phyloP scores from a whole-genome alignment of 768 basidiomycete genomes.

The Suillus paluster region DNA sequence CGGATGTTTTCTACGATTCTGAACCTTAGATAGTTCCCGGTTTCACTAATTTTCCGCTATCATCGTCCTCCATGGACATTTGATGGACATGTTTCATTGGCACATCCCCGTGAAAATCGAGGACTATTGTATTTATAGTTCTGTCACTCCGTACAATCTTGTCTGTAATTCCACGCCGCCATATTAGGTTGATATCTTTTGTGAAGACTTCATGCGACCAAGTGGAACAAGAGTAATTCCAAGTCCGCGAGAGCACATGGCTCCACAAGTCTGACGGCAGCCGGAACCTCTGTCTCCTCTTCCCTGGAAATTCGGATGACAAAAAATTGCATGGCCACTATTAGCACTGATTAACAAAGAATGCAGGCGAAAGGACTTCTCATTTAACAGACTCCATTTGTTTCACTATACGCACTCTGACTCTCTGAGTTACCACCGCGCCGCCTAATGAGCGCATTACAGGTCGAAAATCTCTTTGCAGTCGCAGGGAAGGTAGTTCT shows the following conservation, averaged over 20 bases:
- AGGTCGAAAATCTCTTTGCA: conserved; percentile 46
- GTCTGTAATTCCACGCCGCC: conserved; percentile 8
- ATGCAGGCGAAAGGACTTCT: conserved; percentile 6
- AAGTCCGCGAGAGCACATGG: conserved; percentile 5
- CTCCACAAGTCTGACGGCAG: conserved; percentile 10
- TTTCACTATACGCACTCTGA: background rate
- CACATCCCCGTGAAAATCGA: conserved; percentile 12
- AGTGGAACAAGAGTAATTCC: background rate
- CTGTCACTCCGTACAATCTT: conserved; percentile 10
- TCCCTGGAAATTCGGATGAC: conserved; percentile 19
- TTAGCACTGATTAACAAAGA: conserved; percentile 3
- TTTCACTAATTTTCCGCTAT: background rate
- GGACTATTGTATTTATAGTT: conserved; percentile 24
- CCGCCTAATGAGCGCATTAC: conserved; percentile 40
- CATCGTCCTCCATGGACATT: background rate
- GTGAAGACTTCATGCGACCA: conserved; percentile 6
- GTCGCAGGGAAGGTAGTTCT: conserved; percentile 60
- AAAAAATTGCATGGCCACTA: conserved; percentile 20
- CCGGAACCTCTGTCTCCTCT: conserved; percentile 14
- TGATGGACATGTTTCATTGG: background rate
- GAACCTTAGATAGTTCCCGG: conserved; percentile 25
- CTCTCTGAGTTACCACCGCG: too few species aligned
- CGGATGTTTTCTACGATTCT: conserved; percentile 34
- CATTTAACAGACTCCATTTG: background rate
- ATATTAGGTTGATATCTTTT: conserved; percentile 1